A percentile compares a stretch with the other conserved stretches of the same genome.
These are phyloP conservation scores for Spiromastix sp. DNA, from an alignment of 2,329 filamentous ascomycete genomes.

Conservation along the genomic window DNA sequence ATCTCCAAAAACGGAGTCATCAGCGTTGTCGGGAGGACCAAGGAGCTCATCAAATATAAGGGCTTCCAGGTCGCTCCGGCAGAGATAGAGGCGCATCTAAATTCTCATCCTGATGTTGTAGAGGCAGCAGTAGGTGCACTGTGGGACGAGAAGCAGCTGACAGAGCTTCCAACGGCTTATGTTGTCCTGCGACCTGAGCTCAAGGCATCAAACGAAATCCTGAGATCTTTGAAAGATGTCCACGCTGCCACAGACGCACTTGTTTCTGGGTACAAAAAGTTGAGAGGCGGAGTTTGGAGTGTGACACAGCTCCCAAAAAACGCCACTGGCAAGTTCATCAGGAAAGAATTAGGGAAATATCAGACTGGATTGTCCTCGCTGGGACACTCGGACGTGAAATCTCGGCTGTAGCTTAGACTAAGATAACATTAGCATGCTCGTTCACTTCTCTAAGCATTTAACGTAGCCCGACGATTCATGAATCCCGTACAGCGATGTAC, in stretches of 20 bases:
- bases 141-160: conserved; percentile 18
- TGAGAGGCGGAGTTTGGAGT: conserved; percentile 10
- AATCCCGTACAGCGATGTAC: too few relatives aligned
- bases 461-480: too few relatives aligned
- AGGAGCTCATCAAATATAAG: conserved; percentile 36
- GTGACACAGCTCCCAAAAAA: not conserved
- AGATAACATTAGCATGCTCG: too few relatives aligned
- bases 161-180: conserved; percentile 31
- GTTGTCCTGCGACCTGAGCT: conserved; percentile 23
- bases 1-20: conserved; percentile 24
- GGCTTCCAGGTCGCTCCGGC: conserved; percentile 32
- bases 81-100: conserved; percentile 28
- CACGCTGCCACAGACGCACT: conserved; percentile 23
- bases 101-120: conserved; percentile 27
- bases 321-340: not conserved
- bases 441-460: too few relatives aligned
- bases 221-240: conserved; percentile 19
- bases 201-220: conserved; percentile 10
- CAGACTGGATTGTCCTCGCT: too few relatives aligned
- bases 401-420: too few relatives aligned
- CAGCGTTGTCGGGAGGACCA: conserved; percentile 29
- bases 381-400: too few relatives aligned
- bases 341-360: too few relatives aligned
- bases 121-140: conserved; percentile 26
- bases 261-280: conserved; percentile 35